Percentiles rank a stretch among this genome's conserved stretches.
phyloP scores from a whole-genome alignment of 208 protist genomes.

The Crithidia brevicula region DNA sequence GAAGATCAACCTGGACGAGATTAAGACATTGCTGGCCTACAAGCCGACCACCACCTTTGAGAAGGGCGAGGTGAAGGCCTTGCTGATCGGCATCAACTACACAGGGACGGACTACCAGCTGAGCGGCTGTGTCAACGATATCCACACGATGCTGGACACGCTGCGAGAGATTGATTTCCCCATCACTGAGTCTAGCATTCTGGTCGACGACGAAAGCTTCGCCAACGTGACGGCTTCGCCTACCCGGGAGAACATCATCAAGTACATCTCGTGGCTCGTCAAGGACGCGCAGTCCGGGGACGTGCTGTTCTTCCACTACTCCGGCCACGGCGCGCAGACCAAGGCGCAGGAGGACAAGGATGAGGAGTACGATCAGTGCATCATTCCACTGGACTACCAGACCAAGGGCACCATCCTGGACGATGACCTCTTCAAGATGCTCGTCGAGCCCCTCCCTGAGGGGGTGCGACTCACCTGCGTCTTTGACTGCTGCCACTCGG shows the following conservation, averaged over 20 bases:
- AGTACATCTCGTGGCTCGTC: constrained; percentile 87
- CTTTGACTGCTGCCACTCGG: constrained; percentile 95
- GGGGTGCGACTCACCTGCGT: constrained; percentile 90
- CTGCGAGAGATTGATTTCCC: constrained; percentile 83
- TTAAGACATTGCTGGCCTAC: constrained; percentile 71
- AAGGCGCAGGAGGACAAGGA: constrained; percentile 50
- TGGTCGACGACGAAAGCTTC: constrained; percentile 83
- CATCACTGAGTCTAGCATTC: constrained; percentile 80
- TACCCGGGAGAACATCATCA: constrained; percentile 83
- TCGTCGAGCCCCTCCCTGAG: constrained; percentile 72
- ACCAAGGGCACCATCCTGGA: constrained; percentile 80
- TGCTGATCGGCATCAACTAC: constrained; percentile 94
- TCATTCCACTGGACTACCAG: constrained; percentile 84
- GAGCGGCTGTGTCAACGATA: constrained; percentile 89
- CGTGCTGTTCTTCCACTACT: constrained; percentile 92
- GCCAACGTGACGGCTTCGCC: constrained; percentile 73
- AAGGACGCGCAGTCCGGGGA: constrained; percentile 80
- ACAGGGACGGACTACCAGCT: constrained; percentile 62
- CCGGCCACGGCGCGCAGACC: constrained; percentile 84
- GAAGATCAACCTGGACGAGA: constrained; percentile 47
- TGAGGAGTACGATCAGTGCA: constrained; percentile 85
- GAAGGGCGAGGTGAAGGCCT: constrained; percentile 78
- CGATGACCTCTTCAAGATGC: constrained; percentile 88
- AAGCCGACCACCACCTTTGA: constrained; percentile 52
- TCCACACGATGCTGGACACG: constrained; percentile 74